A percentile compares a stretch with the other conserved stretches of the same genome.
These are phyloP conservation scores for Triglochin maritima DNA, from an alignment of 106 monocot species.

Conservation along the genomic window DNA sequence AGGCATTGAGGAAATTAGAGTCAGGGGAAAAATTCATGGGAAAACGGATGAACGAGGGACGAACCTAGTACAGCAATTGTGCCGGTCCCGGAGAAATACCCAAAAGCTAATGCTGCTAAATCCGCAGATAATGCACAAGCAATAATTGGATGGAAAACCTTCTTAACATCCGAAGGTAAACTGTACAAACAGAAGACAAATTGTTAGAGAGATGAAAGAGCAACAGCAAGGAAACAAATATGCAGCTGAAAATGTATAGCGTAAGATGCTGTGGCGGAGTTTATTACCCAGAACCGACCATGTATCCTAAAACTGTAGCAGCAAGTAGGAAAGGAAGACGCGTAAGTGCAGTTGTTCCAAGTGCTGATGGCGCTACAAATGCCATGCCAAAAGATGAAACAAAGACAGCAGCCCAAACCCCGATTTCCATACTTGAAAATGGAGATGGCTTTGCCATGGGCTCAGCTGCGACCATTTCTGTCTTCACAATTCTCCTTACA, in stretches of 20 bases:
- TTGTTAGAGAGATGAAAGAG: not conserved
- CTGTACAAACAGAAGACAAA: constrained; percentile 22
- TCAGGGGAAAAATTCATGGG: not conserved
- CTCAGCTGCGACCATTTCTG: constrained; percentile 76
- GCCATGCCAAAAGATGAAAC: constrained; percentile 55
- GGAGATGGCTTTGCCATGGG: constrained; percentile 85
- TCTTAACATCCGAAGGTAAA: constrained; percentile 57
- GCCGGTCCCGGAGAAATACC: constrained; percentile 70
- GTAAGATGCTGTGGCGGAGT: not conserved
- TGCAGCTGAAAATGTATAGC: not conserved
- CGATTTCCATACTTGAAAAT: constrained; percentile 52
- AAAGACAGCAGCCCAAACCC: constrained; percentile 56
- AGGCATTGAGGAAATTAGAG: not conserved
- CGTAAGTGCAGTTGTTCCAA: constrained; percentile 82
- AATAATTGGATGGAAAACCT: constrained; percentile 88
- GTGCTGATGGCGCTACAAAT: constrained; percentile 40
- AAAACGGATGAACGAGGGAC: not conserved
- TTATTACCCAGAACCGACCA: constrained; percentile 84
- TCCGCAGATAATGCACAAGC: constrained; percentile 89
- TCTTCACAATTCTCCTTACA: constrained; percentile 76
- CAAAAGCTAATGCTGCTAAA: constrained; percentile 78
- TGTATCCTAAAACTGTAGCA: constrained; percentile 80
- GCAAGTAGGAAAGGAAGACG: constrained; percentile 85
- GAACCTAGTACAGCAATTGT: constrained; percentile 89
- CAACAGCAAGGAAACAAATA: not conserved